These are phyloP conservation scores for Sporothrix luriei DNA, from an alignment of 2,329 filamentous ascomycete species.

Conservation along the genomic window DNA sequence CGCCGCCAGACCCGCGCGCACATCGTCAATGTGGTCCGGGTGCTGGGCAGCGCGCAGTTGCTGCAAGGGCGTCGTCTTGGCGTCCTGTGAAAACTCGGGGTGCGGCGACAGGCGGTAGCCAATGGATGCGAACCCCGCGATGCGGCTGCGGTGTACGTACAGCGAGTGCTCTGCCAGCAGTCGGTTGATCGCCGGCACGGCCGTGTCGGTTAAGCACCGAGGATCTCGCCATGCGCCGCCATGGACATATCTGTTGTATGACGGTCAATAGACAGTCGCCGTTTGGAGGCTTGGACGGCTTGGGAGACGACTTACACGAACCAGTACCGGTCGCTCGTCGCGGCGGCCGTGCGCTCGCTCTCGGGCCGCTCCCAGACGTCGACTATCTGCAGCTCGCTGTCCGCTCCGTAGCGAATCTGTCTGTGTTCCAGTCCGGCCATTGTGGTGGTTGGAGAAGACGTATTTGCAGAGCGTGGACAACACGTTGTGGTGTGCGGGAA, in stretches of 20 bases:
- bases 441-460: background rate
- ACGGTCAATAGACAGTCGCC: slow-evolving; percentile 25
- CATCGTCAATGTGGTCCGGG: slow-evolving; percentile 63
- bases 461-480: background rate
- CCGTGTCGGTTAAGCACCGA: slow-evolving; percentile 50
- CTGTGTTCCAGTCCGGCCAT: slow-evolving; percentile 40
- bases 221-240: slow-evolving; percentile 67
- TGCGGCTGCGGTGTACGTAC: slow-evolving; percentile 50
- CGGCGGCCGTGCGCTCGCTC: slow-evolving; percentile 32
- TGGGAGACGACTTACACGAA: slow-evolving; percentile 42
- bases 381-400: slow-evolving; percentile 50
- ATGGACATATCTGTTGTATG: slow-evolving; percentile 53
- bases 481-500: background rate
- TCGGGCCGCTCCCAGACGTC: slow-evolving; percentile 49
- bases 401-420: slow-evolving; percentile 44
- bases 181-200: slow-evolving; percentile 44
- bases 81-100: slow-evolving; percentile 52
- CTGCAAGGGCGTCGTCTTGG: slow-evolving; percentile 42
- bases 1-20: slow-evolving; percentile 54
- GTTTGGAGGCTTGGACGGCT: background rate
- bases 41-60: slow-evolving; percentile 53
- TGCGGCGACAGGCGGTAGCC: slow-evolving; percentile 65
- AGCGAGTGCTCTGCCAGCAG: slow-evolving; percentile 32
- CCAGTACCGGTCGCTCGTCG: slow-evolving; percentile 39
- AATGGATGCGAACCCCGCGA: slow-evolving; percentile 65